These are phyloP conservation scores for Colletotrichum tanaceti DNA, from an alignment of 2,329 filamentous ascomycete genomes.

Conservation along the genomic window DNA sequence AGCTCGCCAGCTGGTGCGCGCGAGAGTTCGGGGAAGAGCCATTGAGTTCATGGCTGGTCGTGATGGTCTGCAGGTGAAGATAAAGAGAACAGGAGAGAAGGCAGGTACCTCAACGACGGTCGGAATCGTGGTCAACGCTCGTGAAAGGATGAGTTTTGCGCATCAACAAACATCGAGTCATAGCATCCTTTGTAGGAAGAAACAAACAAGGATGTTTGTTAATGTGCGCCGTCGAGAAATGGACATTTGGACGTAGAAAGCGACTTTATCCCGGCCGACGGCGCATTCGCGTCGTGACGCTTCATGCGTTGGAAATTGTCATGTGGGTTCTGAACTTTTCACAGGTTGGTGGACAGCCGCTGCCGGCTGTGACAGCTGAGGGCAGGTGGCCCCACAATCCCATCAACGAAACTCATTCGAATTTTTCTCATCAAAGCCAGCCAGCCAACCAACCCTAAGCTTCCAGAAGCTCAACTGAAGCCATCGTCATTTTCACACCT, in stretches of 20 bases:
- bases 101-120: neutral
- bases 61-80: neutral
- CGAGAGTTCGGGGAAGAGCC: conserved; percentile 22
- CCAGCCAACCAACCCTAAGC: neutral
- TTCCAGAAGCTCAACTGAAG: neutral
- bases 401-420: neutral
- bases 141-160: neutral
- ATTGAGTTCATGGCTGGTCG: conserved; percentile 24
- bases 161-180: conserved; percentile 12
- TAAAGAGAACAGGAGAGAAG: neutral
- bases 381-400: neutral
- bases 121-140: neutral
- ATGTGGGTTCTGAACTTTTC: neutral
- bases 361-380: neutral
- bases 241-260: conserved; percentile 12
- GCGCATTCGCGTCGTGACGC: conserved; percentile 39
- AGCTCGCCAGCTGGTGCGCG: conserved; percentile 23
- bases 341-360: neutral
- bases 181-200: conserved; percentile 10
- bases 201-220: conserved; percentile 21
- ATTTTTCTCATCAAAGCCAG: neutral
- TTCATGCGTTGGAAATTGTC: conserved; percentile 39
- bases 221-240: conserved; percentile 28
- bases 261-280: conserved; percentile 1
- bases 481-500: neutral